Base-by-base conservation (phyloP, 768 basidiomycete species). In the Russula sp. region DNA sequence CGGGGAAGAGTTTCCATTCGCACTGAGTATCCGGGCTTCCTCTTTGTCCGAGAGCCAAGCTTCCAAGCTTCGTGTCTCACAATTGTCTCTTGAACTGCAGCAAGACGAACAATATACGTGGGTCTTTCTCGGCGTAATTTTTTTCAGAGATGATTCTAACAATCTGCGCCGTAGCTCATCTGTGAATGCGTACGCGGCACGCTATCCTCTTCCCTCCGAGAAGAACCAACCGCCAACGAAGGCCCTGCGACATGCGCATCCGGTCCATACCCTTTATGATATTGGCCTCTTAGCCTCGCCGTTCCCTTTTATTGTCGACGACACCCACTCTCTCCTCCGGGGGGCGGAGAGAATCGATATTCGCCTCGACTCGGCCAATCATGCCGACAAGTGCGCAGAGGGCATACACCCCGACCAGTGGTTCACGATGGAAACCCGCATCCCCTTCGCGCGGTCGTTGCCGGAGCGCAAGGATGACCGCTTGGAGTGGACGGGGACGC, bases 61-160 rank as follows among this genome's bases (percentile, higher is more conserved):
- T 67, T 74, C 78, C 64, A 79, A 78, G 46, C 70, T 93, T 16
- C 82, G 80, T 59, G 68, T 90, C 20, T 75, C 78, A 29, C 80
- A 77, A 7, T 79, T 92, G 63, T 72, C 75, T 7, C 71, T 86
- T 6, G 78, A 86, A 58, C 66, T 90, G 34, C 70, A 80, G 38
- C 90, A 93, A 64, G 72, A 75, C 43, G 90, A 93, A 68, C 78
- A 78, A 56, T 86, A 79, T 72, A 78, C 86, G 90, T 90, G 67
- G 38, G 81, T 69, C 46, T 56, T 34, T 32, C 25, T 49, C 63
- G 22, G 22, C 52, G 20, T 38, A 32, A 45, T 59, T 4, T 57
- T 45, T 5, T 51, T 45, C 18, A 5, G 35, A 11, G 8, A 41
- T n/a, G 4, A 18, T 14, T 29, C 41, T 25, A 5, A 51, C n/a